Conservation (phyloP, 257 asterid species). For the Euphrasia confusa region DNA sequence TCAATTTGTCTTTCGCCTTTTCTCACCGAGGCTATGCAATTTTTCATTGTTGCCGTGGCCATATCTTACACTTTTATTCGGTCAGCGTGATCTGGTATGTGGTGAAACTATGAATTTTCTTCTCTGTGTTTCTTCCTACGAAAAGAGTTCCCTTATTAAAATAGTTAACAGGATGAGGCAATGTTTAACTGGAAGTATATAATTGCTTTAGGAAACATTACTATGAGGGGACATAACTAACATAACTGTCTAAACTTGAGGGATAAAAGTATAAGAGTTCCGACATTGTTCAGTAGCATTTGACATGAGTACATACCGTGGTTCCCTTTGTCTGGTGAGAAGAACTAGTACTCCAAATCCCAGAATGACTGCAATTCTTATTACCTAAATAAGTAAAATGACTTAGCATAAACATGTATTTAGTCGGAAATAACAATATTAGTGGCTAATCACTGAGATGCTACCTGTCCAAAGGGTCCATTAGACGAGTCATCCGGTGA, state of each 20-base stretch:
- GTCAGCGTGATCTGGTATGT: slow-evolving; percentile 34
- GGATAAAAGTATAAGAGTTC: too few relatives aligned
- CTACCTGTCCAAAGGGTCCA: slow-evolving; percentile 65
- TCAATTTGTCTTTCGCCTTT: not conserved
- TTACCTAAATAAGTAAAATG: slow-evolving; percentile 38
- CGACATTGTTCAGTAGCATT: not conserved
- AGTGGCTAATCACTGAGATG: not conserved
- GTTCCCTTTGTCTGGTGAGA: slow-evolving; percentile 75
- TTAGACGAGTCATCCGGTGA: slow-evolving; percentile 45
- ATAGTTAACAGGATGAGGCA: not conserved
- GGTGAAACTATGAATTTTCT: slow-evolving; percentile 27
- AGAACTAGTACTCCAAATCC: slow-evolving; percentile 81
- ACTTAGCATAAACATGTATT: not conserved
- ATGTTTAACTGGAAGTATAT: not conserved
- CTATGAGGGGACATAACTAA: too few relatives aligned
- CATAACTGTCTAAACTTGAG: not conserved
- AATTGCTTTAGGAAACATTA: too few relatives aligned
- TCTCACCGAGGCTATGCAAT: not conserved
- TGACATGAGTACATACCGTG: slow-evolving; percentile 25
- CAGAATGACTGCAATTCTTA: slow-evolving; percentile 56
- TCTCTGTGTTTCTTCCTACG: slow-evolving; percentile 45
- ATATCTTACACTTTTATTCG: slow-evolving; percentile 23
- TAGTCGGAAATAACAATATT: not conserved
- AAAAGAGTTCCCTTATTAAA: not conserved
- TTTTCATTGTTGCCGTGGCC: slow-evolving; percentile 15